Evolutionary conservation across 176 grass and related monocot species (phyloP), one percentile per base, ranked within the genome.

Genomic region (Carex cristatella): DNA sequence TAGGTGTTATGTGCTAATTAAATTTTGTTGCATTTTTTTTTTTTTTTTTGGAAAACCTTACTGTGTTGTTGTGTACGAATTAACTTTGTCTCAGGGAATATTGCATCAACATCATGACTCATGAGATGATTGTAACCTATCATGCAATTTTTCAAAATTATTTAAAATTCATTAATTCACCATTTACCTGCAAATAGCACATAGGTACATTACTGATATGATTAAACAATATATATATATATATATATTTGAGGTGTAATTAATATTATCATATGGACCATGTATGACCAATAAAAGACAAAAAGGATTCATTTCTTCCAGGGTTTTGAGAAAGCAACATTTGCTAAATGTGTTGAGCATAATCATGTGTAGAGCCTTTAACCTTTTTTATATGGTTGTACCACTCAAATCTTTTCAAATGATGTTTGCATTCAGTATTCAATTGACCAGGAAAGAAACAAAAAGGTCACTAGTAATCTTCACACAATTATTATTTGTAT

Each of bases 231-330:
- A 63, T 23, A 23, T 23, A 23, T 9, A 63, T 23, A 23, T 23
- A 23, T 23, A 23, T 23, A 23, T 18, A 28, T 8, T 23, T 27
- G n/a, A n/a, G 18, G 2, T 76, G 10, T 5, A 76, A 54, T 10
- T 5, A 76, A 54, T 10, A 49, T 49, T 19, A 18, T 23, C 3
- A 76, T n/a, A 32, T 51, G 61, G 80, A 37, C 62, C 79, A 82
- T 65, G 2, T 14, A 66, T 51, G 80, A 61, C 58, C 61, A 53
- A 27, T 31, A 51, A 65, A 67, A 83, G 63, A 48, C 61, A 46
- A 83, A 83, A 83, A 32, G 11, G 9, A 35, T 62, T 83, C 62
- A 54, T 83, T 83, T 68, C 35, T 42, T 68, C 79, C 62, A 83
- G 61, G 80, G 63, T 64, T 83, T 61, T 53, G 2, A 66, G 42